These are phyloP conservation scores for Actinomortierella ambigua DNA, from an alignment of 371 early-diverging fungal genomes.

Conservation along the genomic window DNA sequence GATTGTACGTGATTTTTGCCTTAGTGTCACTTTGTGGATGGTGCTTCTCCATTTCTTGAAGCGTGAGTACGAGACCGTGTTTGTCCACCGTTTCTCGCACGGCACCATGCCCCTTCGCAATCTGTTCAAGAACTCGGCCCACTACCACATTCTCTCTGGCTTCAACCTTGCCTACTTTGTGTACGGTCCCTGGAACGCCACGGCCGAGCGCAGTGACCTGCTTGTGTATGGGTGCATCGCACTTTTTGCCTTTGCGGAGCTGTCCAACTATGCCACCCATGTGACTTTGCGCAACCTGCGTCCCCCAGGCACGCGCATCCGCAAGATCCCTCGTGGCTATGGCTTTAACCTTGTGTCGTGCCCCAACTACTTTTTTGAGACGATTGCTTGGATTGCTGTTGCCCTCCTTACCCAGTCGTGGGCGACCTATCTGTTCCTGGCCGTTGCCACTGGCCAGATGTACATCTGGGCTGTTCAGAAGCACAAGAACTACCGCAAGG, in stretches of 20 bases:
- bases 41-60: conserved; percentile 89
- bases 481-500: conserved; percentile 89
- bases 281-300: conserved; percentile 89
- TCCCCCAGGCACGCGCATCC: conserved; percentile 87
- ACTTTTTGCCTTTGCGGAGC: conserved; percentile 77
- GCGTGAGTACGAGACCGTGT: conserved; percentile 92
- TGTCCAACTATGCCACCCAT: conserved; percentile 88
- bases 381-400: conserved; percentile 83
- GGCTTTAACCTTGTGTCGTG: conserved; percentile 92
- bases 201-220: conserved; percentile 62
- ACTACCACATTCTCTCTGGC: conserved; percentile 94
- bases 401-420: conserved; percentile 77
- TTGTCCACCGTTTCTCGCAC: conserved; percentile 93
- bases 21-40: conserved; percentile 65
- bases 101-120: conserved; percentile 95
- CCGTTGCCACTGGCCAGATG: conserved; percentile 89
- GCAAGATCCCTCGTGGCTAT: conserved; percentile 92
- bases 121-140: conserved; percentile 94
- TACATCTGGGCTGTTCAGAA: conserved; percentile 97
- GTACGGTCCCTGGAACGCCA: conserved; percentile 75
- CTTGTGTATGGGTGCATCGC: conserved; percentile 63
- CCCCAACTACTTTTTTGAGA: conserved; percentile 95
- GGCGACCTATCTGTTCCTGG: conserved; percentile 79
- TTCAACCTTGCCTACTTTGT: conserved; percentile 85
- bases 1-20: no score